Evolutionary conservation across 2,329 filamentous ascomycete genomes (phyloP).

Genomic region (Ascocoryne sarcoides): DNA sequence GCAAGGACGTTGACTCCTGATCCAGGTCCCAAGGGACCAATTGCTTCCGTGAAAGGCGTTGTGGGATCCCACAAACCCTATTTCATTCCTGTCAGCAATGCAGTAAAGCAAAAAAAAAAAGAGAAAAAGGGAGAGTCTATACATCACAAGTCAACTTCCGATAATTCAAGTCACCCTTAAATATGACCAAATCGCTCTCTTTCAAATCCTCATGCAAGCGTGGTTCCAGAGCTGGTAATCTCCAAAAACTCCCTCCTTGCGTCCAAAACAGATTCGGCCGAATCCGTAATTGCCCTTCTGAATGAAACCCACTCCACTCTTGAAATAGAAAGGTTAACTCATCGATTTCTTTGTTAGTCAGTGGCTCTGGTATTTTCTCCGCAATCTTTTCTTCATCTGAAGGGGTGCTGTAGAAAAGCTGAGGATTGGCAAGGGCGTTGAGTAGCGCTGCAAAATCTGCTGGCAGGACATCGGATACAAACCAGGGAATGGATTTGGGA

Average conservation of each 20-base stretch:
- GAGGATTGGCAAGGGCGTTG: conserved; percentile 67
- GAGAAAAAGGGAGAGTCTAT: conserved; percentile 30
- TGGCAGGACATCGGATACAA: conserved; percentile 90
- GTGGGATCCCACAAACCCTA: conserved; percentile 72
- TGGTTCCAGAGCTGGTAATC: conserved; percentile 60
- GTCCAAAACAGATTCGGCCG: conserved; percentile 92
- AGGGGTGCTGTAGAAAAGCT: conserved; percentile 67
- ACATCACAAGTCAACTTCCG: conserved; percentile 86
- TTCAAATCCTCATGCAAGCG: conserved; percentile 70
- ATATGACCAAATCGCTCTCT: conserved; percentile 78
- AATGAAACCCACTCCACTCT: conserved; percentile 72
- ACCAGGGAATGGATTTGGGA: conserved; percentile 95
- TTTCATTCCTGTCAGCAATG: not conserved
- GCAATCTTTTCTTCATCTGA: conserved; percentile 56
- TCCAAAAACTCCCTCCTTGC: conserved; percentile 77
- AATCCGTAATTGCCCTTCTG: conserved; percentile 74
- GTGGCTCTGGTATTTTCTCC: conserved; percentile 47
- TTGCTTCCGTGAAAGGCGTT: conserved; percentile 74
- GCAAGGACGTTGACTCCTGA: conserved; percentile 81
- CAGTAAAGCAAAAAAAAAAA: not conserved
- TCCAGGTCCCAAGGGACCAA: conserved; percentile 74
- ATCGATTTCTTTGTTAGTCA: conserved; percentile 58
- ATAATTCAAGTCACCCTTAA: conserved; percentile 97
- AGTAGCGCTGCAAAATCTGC: conserved; percentile 78
- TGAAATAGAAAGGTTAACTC: conserved; percentile 71